phyloP scores from a whole-genome alignment of 1,139 yeast species.

The Blastobotrys illinoisensis region DNA sequence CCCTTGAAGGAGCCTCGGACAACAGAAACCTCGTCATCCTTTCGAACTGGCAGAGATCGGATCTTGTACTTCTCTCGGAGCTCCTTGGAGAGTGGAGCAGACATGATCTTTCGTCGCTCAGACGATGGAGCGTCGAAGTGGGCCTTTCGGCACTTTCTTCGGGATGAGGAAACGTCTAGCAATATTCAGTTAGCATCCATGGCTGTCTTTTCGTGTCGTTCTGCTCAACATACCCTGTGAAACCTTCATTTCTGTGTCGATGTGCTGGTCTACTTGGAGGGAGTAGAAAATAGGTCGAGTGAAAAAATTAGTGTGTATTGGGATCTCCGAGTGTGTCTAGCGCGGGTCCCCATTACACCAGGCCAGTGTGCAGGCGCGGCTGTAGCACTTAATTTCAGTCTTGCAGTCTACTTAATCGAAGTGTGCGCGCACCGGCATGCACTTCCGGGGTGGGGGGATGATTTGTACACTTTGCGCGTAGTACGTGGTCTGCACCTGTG shows the following conservation, averaged over 20 bases:
- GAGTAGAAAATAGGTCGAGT: constrained; percentile 2
- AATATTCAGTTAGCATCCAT: constrained; percentile 4
- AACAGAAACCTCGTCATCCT: constrained; percentile 92
- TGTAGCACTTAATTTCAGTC: background rate
- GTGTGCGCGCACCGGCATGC: background rate
- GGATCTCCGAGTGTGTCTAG: constrained; percentile 15
- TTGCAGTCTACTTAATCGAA: background rate
- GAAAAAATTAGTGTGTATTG: constrained; percentile 2
- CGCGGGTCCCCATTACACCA: background rate
- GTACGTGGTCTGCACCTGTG: background rate
- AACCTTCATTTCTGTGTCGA: constrained; percentile 31
- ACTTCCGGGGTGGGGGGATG: background rate
- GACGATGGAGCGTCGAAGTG: constrained; percentile 98
- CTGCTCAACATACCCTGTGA: constrained; percentile 28
- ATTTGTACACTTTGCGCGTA: background rate
- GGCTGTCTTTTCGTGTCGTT: background rate
- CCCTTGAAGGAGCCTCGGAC: constrained; percentile 99
- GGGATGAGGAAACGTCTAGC: constrained; percentile 90
- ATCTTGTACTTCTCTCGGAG: constrained; percentile 96
- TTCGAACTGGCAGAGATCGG: constrained; percentile 96
- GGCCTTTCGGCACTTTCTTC: constrained; percentile 99
- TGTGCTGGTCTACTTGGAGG: constrained; percentile 7
- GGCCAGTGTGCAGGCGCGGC: background rate
- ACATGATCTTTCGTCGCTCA: constrained; percentile 89
- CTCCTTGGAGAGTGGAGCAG: constrained; percentile 99